phyloP scores from a whole-genome alignment of 352 stramenopile species.

The Pythium sukuiense region DNA sequence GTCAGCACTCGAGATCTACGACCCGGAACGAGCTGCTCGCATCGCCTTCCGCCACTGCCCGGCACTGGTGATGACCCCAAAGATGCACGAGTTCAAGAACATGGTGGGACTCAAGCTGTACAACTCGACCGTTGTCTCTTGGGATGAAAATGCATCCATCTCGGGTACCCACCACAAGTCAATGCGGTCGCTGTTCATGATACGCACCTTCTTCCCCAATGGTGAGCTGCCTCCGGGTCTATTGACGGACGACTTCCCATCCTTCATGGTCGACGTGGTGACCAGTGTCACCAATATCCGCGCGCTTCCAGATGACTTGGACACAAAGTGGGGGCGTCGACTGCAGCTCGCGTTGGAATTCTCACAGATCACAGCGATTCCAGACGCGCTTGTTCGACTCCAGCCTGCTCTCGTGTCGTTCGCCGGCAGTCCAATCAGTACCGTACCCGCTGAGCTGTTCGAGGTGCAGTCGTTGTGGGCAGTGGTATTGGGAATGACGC shows the following conservation, averaged over 20 bases:
- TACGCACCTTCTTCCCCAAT: not conserved
- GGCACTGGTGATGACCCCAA: not conserved
- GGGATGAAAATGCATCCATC: conserved; percentile 2
- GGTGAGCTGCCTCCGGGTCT: conserved; percentile 9
- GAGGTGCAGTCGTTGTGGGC: not conserved
- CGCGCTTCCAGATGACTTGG: conserved; percentile 6
- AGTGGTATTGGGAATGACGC: not conserved
- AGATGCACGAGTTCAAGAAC: not conserved
- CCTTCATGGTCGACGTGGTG: not conserved
- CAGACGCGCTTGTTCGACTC: conserved; percentile 10
- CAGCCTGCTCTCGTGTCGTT: conserved; percentile 7
- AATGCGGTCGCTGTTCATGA: not conserved
- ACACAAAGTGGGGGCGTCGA: not conserved
- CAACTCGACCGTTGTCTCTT: conserved; percentile 19
- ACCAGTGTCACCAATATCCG: conserved; percentile 7
- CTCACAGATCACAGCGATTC: conserved; percentile 14
- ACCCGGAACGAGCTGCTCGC: conserved; percentile 3
- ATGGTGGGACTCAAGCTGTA: conserved; percentile 18
- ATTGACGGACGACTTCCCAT: conserved; percentile 11
- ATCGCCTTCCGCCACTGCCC: conserved; percentile 22
- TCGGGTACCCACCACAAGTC: not conserved
- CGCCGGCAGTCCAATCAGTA: not conserved
- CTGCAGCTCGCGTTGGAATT: conserved; percentile 20
- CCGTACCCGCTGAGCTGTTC: not conserved
- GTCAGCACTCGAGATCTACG: not conserved